Base-by-base conservation (phyloP, 805 yeast genomes). In the Candida nanaspora region DNA sequence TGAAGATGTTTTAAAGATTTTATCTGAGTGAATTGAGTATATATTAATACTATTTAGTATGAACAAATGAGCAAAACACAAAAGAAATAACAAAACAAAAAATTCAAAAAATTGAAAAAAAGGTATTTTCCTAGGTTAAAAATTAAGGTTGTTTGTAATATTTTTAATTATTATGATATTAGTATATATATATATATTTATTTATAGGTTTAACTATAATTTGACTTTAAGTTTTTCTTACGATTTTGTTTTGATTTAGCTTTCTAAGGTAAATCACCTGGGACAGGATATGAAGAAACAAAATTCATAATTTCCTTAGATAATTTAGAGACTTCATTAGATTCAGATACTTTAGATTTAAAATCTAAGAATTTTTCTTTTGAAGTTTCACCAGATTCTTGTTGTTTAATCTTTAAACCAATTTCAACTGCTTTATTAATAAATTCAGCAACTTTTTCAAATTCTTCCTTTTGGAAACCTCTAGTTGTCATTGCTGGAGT, bases 401-500 rank as follows among this genome's bases (percentile, higher is more conserved):
- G 64, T 19, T 72, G 52, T 63, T 82, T 82, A 58, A 85, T 69
- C 25, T 67, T 70, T 41, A 72, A 62, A 20, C 95, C 76, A 51
- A 86, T 70, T 40, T 75, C 72, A 44, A 86, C 88, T 29, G 96
- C 95, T 50, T 69, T 65, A 59, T 84, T 85, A 56, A 91, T 85
- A 69, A 75, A 87, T 40, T 70, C 75, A 33, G 89, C 91, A 42
- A 91, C 93, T 59, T 75, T 74, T 47, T 71, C 79, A 59, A 91
- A 91, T 55, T 91, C 98, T 42, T 68, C 74, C 46, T 72, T 75
- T 40, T 77, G 77, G 58, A 91, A 82, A 36, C 96, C 97, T 70
- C 98, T 82, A 40, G 97, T 87, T 42, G 97, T 83, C 98, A 91
- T 91, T 37, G 98, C 98, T 44, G 98, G 98, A 15, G 98, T 86